Conservation (phyloP, 176 grass and related monocot species). For the Ensete glaucum region DNA sequence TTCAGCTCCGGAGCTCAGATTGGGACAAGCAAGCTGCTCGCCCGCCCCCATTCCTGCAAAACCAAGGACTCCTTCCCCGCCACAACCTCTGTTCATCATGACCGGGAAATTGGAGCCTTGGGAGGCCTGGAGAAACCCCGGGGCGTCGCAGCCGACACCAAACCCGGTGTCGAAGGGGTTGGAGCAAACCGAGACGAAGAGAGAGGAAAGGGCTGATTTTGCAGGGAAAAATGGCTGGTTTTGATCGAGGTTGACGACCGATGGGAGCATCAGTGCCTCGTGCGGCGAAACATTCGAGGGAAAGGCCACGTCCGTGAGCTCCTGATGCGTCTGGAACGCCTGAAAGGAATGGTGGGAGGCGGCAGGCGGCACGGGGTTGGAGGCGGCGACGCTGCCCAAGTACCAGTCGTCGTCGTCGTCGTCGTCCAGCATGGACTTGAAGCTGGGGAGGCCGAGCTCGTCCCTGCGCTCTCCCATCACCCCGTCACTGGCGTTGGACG, state of each 20-base stretch:
- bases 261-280: constrained; percentile 25
- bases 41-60: constrained; percentile 62
- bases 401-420: constrained; percentile 50
- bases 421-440: constrained; percentile 44
- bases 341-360: constrained; percentile 24
- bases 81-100: constrained; percentile 25
- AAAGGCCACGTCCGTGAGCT: constrained; percentile 30
- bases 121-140: constrained; percentile 22
- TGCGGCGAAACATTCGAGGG: constrained; percentile 16
- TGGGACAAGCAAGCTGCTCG: constrained; percentile 24
- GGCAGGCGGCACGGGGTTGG: neutral
- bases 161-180: constrained; percentile 58
- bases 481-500: neutral
- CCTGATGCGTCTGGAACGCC: constrained; percentile 8
- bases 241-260: constrained; percentile 18
- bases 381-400: neutral
- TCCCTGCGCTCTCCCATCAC: constrained; percentile 17
- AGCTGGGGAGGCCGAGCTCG: constrained; percentile 25
- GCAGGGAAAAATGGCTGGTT: constrained; percentile 12
- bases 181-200: constrained; percentile 34
- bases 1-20: constrained; percentile 16
- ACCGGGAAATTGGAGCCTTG: constrained; percentile 24
- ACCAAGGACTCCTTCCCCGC: constrained; percentile 21
- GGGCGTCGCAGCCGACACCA: constrained; percentile 40
- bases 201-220: constrained; percentile 20